Conservation (phyloP, 208 protist genomes). For the Trypanosoma scelopori region DNA sequence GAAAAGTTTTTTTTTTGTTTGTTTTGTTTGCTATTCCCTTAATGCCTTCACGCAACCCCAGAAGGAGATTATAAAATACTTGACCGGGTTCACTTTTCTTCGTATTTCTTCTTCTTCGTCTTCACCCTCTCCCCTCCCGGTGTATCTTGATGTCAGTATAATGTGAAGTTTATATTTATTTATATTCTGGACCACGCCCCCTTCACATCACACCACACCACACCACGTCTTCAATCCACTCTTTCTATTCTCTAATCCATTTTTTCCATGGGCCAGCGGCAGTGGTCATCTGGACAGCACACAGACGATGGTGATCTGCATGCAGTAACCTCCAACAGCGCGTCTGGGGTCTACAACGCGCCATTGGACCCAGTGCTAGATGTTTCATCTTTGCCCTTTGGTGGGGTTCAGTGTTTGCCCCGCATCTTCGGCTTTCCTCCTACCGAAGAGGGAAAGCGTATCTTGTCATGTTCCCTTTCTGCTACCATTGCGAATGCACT, state of each 20-base stretch:
- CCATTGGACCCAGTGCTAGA: neutral
- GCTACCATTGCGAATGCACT: slow-evolving; percentile 30
- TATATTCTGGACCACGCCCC: too few relatives aligned
- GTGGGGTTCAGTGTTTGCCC: neutral
- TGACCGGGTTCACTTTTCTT: neutral
- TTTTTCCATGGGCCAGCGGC: neutral
- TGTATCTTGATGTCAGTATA: neutral
- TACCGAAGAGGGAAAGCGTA: slow-evolving; percentile 12
- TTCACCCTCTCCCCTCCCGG: neutral
- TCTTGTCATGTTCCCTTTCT: slow-evolving; percentile 19
- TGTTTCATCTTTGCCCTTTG: neutral
- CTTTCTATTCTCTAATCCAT: neutral
- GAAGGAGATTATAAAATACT: too few relatives aligned
- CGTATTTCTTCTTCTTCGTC: neutral
- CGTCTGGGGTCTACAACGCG: too few relatives aligned
- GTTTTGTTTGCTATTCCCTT: neutral
- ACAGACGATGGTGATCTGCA: neutral
- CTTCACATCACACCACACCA: too few relatives aligned
- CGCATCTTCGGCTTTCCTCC: slow-evolving; percentile 9
- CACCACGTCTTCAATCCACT: too few relatives aligned
- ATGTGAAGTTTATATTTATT: neutral
- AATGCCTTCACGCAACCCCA: too few relatives aligned
- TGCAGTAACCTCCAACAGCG: neutral
- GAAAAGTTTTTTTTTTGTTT: neutral
- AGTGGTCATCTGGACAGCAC: neutral